Evolutionary conservation across 2,329 filamentous ascomycete genomes (phyloP).

Genomic region (Penicillium sp.): DNA sequence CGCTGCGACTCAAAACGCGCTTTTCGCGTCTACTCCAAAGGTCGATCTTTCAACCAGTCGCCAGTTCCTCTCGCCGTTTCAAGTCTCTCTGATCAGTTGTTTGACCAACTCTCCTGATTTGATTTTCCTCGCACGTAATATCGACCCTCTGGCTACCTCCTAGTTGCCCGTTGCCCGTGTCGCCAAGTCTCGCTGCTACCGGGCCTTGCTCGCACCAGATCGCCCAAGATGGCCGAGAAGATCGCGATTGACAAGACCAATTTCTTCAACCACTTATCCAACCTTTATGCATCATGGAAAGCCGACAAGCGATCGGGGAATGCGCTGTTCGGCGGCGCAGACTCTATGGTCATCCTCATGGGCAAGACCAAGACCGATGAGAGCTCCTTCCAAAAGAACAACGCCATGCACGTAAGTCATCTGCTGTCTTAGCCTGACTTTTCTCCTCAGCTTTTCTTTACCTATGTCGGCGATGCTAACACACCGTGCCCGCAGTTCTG

Average conservation of each 20-base stretch:
- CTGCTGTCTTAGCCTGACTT: background rate
- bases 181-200: constrained; percentile 11
- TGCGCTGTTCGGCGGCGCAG: constrained; percentile 77
- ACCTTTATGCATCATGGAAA: constrained; percentile 91
- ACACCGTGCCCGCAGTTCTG: constrained; percentile 69
- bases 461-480: constrained; percentile 1
- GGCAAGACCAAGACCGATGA: constrained; percentile 84
- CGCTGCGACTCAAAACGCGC: constrained; percentile 21
- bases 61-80: background rate
- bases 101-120: background rate
- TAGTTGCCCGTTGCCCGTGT: background rate
- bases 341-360: constrained; percentile 85
- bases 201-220: constrained; percentile 15
- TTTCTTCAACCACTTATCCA: constrained; percentile 90
- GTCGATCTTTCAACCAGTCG: constrained; percentile 1
- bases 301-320: constrained; percentile 87
- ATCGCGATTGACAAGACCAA: constrained; percentile 92
- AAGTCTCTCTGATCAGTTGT: background rate
- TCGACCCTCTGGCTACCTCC: background rate
- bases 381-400: constrained; percentile 88
- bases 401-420: constrained; percentile 81
- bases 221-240: constrained; percentile 62
- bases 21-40: constrained; percentile 23
- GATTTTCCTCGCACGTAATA: background rate
- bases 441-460: background rate